Evolutionary conservation across 2,329 filamentous ascomycete genomes (phyloP), one percentile per base, ranked within the genome.

Genomic region (Claviceps lovelessii): DNA sequence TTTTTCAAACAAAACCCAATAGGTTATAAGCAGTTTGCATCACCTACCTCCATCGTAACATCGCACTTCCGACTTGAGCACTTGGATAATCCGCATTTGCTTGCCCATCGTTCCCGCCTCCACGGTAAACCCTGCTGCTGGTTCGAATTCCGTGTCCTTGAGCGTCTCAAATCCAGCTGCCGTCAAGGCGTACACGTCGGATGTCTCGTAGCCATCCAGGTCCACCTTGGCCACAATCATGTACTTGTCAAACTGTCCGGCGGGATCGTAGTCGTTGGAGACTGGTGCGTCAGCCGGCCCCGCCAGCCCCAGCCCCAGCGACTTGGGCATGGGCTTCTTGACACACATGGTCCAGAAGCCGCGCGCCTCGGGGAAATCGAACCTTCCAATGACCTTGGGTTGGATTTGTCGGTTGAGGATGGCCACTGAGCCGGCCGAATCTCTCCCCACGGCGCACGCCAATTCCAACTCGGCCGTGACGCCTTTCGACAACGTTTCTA

Each of bases 81-180:
- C 85, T 65, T 97, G 93, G 17, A 97, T 84, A 39, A 97, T 84
- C 56, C 89, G 82, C 65, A 80, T 87, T 57, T 87, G 83, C 52
- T 81, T 80, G n/a, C 86, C 86, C 68, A 98, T 81, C 0, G 85
- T 86, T 17, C 88, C 88, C 19, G 93, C 86, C 61, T 94, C 86
- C 49, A 97, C 77, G 0, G 93, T 96, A 37, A 85, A 81, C 31
- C 90, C 93, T 58, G 90, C 88, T 49, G 88, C 88, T 4, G 86
- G 83, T 58, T 98, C 94, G 65, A 97, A 96, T 63, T 98, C 93
- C 0, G 90, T 89, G 44, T 85, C 88, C 41, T 81, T 81, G 8
- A 91, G 76, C 44, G 86, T 81, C 65, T 90, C 84, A 56, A 94
- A 83, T 3, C 83, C 83, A 35, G 83, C 81, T 1, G 79, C 81